Conservation (phyloP, 208 protist genomes). For the Crithidia thermophila region DNA sequence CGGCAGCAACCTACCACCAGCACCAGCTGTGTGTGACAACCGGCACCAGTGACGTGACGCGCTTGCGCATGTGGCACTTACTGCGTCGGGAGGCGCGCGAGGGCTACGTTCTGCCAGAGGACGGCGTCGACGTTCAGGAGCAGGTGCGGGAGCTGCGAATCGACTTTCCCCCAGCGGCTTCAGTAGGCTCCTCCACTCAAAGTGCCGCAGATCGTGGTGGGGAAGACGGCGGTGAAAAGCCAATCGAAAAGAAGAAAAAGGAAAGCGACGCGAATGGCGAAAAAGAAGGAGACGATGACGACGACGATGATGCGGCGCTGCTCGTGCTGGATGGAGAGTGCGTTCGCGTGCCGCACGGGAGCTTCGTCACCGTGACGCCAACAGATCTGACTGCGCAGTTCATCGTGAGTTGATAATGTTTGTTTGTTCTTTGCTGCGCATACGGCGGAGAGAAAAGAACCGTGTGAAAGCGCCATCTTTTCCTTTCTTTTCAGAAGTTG, state of each 20-base stretch:
- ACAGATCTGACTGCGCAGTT: slow-evolving; percentile 35
- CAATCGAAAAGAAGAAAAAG: not conserved
- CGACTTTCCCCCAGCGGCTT: slow-evolving; percentile 22
- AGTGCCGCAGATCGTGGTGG: not conserved
- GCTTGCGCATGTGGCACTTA: slow-evolving; percentile 81
- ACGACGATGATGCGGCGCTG: slow-evolving; percentile 10
- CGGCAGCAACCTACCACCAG: slow-evolving; percentile 52
- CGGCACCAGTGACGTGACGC: slow-evolving; percentile 52
- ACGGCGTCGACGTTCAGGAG: slow-evolving; percentile 69
- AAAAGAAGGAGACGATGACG: slow-evolving; percentile 7
- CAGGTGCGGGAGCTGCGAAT: slow-evolving; percentile 43
- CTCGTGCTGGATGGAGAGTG: slow-evolving; percentile 69
- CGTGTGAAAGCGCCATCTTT: no score
- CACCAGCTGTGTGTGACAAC: slow-evolving; percentile 50
- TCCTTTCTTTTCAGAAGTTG: no score
- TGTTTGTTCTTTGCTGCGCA: no score
- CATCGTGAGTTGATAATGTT: slow-evolving; percentile 46
- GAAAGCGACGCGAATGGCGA: not conserved
- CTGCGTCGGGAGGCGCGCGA: slow-evolving; percentile 68
- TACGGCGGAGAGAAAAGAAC: no score
- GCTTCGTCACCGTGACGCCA: slow-evolving; percentile 43
- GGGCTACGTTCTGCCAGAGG: slow-evolving; percentile 67
- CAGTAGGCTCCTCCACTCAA: not conserved
- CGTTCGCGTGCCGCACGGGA: slow-evolving; percentile 45
- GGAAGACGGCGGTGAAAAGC: no score